Base-by-base conservation (phyloP, 2,329 filamentous ascomycete genomes). In the Cyclaneusma minus region DNA sequence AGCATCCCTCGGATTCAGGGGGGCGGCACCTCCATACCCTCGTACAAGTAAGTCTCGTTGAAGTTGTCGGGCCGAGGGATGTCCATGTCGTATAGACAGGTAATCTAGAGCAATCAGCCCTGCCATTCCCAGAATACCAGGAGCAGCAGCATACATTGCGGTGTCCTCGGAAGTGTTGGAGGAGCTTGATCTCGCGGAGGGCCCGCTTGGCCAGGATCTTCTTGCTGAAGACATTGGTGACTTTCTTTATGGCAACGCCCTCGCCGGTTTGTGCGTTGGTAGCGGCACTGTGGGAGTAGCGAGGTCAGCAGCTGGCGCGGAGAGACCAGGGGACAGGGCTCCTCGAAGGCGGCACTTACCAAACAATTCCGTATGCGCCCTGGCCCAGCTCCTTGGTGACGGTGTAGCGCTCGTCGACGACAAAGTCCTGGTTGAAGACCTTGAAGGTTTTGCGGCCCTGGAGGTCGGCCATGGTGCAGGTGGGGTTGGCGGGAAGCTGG, bases 151-250 rank as follows among this genome's bases (percentile, higher is more conserved):
- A 56, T 60, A 84, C 77, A 53, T 87, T 87, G 46, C 81, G 75
- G 48, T 87, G 80, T 28, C 81, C 81, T 45, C 89, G 71, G 61
- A 98, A 98, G 57, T 98, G 89, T 61, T 95, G 87, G 38, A 98
- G 66, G 42, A 98, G 69, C 69, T 95, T 98, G 59, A 98, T 95
- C 61, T 98, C 89, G 54, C 89, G 75, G 63, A 98, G 58, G 25
- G 89, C 89, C 48, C 89, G 81, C 73, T 98, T 98, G 45, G 89
- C 89, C 40, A 98, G 68, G 43, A 98, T 98, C 72, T 95, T 95
- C 63, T 98, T 98, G 68, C 84, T 94, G 58, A 98, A 98, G 45
- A 98, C 87, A 79, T 98, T 98, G 62, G 89, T 98, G 52, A 98
- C 83, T 60, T 98, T 98, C 60, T 98, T 98, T 64, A 98, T 89